phyloP scores from a whole-genome alignment of 768 basidiomycete genomes.

The Gautieria morchelliformis region DNA sequence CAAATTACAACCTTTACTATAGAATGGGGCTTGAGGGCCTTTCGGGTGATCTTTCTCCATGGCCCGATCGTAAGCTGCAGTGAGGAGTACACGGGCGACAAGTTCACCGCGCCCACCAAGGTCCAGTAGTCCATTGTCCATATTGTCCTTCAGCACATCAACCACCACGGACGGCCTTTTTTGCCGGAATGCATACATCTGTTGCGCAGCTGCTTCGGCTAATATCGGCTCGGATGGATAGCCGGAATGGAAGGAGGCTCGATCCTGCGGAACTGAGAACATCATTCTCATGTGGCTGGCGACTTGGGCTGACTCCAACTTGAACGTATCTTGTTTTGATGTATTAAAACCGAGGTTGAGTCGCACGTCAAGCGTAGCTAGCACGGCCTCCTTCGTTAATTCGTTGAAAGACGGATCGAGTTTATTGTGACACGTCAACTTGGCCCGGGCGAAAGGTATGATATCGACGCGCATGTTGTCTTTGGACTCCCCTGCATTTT shows the following conservation, averaged over 20 bases:
- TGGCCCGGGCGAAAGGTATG: background rate
- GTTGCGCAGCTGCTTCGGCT: constrained; percentile 22
- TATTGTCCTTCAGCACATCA: constrained; percentile 1
- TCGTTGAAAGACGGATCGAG: background rate
- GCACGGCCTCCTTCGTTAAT: background rate
- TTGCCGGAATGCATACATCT: constrained; percentile 5
- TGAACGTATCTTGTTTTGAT: background rate
- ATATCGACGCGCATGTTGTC: background rate
- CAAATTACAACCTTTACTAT: constrained; percentile 15
- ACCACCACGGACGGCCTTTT: background rate
- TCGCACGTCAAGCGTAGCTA: constrained; percentile 12
- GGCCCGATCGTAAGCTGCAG: no score
- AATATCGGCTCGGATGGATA: constrained; percentile 28
- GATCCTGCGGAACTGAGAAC: constrained; percentile 18
- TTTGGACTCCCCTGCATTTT: background rate
- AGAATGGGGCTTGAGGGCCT: background rate
- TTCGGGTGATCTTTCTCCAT: background rate
- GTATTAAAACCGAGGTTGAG: constrained; percentile 13
- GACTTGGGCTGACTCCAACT: constrained; percentile 14
- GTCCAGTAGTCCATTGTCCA: constrained; percentile 11
- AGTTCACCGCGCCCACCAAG: constrained; percentile 17
- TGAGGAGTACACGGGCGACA: no score
- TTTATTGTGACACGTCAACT: background rate
- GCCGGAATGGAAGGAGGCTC: constrained; percentile 18
- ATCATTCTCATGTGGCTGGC: constrained; percentile 17